Evolutionary conservation across 495 filamentous ascomycete genomes (phyloP).

Genomic region (Aspergillus egyptiacus): DNA sequence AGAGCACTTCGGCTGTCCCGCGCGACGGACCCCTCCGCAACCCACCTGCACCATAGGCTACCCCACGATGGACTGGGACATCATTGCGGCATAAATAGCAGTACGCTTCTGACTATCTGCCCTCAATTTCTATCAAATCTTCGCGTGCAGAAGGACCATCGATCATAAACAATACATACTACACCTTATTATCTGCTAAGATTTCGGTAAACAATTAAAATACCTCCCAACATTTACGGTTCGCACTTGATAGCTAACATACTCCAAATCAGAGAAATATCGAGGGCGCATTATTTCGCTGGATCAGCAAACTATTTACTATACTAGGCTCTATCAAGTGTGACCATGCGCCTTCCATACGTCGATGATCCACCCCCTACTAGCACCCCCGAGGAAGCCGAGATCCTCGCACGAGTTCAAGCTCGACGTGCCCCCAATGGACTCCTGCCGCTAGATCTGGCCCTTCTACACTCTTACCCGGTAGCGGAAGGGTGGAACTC

Average conservation of each 20-base stretch:
- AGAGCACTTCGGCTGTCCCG: slow-evolving; percentile 5
- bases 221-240: too few species aligned
- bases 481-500: slow-evolving; percentile 77
- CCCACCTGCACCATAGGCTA: slow-evolving; percentile 6
- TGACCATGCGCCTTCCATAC: slow-evolving; percentile 69
- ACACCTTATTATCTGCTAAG: too few species aligned
- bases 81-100: neutral
- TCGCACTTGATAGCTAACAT: neutral
- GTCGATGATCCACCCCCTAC: slow-evolving; percentile 50
- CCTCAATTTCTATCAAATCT: neutral
- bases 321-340: neutral
- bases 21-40: slow-evolving; percentile 11
- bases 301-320: neutral
- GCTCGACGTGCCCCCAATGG: slow-evolving; percentile 58
- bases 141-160: neutral
- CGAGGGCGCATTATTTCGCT: neutral
- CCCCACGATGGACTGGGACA: too few species aligned
- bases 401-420: slow-evolving; percentile 55
- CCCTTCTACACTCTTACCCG: slow-evolving; percentile 66
- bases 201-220: too few species aligned
- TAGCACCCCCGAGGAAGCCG: slow-evolving; percentile 37
- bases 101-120: too few species aligned
- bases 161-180: too few species aligned
- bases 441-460: slow-evolving; percentile 63
- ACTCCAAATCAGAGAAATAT: neutral